Evolutionary conservation across 208 protist species (phyloP), one percentile per base, ranked within the genome.

Genomic region (Acanthamoeba triangularis): DNA sequence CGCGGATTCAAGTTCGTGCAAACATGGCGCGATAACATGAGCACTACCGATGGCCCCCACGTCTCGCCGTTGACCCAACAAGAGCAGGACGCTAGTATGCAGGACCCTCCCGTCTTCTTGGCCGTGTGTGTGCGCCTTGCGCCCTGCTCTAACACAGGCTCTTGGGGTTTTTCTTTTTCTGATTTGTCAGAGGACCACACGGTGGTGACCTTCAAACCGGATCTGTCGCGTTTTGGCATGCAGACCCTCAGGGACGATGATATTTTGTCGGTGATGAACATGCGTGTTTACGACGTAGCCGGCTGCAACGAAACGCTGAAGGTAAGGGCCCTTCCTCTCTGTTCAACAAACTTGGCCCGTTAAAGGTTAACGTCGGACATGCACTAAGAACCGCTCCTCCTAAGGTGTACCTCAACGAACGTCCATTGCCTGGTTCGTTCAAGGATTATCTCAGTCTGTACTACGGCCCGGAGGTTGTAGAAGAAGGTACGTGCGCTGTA

Each of bases 231-330:
- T 37, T 99, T 99, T 96, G 97, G 98, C 47, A 99, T 99, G 97
- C 88, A 96, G 28, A 96, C 96, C 11, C 98, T 99, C 54, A 25
- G 28, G 4, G 99, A 99, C 47, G 98, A 99, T 56, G 99, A 99
- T 96, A 99, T 99, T 96, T 93, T 99, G 11, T 98, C 98, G 2
- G 97, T 99, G 44, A 98, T 99, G 94, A 98, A 96, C 63, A 99
- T 99, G 35, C 98, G 99, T 72, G 99, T 99, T 14, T 99, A 99
- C 96, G 99, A 99, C 97, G 97, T 99, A 37, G 99, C 99, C 18
- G 99, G 99, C 56, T 99, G 98, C 98, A 99, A 98, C 95, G 95
- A 97, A 44, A 96, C 93, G 52, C 97, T 99, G 88, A 97, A 98
- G n/a, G 67, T 76, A 44, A n/a, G 61, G 61, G 3, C 61, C 56